A percentile compares a stretch with the other conserved stretches of the same genome.
Conservation (phyloP, 176 grass and related monocot species). For the Phyllostachys edulis region DNA sequence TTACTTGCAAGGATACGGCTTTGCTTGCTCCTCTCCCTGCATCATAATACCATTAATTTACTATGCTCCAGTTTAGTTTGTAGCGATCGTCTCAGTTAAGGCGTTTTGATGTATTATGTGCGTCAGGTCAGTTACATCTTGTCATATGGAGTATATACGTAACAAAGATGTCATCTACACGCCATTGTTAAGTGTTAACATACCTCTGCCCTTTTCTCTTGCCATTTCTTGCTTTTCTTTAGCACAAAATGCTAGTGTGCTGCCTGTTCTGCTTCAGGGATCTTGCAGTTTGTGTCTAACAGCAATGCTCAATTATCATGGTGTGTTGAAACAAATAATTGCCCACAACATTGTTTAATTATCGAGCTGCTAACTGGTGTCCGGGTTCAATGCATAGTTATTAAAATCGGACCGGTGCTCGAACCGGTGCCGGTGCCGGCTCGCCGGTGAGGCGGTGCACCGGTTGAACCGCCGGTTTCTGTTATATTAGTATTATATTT, state of each 20-base stretch:
- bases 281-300: conserved; percentile 24
- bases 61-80: background rate
- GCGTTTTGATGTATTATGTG: background rate
- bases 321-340: conserved; percentile 10
- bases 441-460: too few relatives aligned
- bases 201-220: background rate
- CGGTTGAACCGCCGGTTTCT: too few relatives aligned
- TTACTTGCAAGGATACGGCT: conserved; percentile 1
- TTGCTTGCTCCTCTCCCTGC: conserved; percentile 10
- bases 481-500: too few relatives aligned
- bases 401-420: too few relatives aligned
- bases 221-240: background rate
- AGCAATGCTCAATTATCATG: background rate
- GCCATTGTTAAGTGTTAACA: background rate
- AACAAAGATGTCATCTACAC: conserved; percentile 8
- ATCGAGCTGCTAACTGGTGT: background rate
- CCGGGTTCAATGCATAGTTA: background rate
- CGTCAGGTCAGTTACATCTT: background rate
- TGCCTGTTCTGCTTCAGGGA: conserved; percentile 18
- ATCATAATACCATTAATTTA: conserved; percentile 8
- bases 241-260: background rate
- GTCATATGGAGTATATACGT: conserved; percentile 3
- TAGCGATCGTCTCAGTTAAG: background rate
- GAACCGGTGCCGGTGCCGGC: too few relatives aligned
- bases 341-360: background rate